These are phyloP conservation scores for Pseudogymnoascus sp. DNA, from an alignment of 2,329 filamentous ascomycete genomes.

Conservation along the genomic window DNA sequence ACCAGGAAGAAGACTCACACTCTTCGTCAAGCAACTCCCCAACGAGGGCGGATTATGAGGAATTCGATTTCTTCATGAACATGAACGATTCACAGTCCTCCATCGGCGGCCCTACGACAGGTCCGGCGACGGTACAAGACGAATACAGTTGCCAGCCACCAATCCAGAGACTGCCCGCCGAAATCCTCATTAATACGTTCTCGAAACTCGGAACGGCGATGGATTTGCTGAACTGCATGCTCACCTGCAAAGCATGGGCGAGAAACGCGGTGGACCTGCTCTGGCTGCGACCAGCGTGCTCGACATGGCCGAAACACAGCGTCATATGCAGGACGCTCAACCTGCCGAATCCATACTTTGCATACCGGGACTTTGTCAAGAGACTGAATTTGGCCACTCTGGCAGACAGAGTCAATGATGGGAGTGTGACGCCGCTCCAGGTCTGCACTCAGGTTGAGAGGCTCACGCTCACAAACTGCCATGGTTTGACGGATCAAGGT, in stretches of 20 bases:
- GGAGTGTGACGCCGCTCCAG: conserved; percentile 74
- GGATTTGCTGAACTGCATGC: conserved; percentile 82
- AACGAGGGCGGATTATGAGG: conserved; percentile 72
- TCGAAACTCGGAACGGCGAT: conserved; percentile 67
- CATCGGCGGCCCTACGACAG: conserved; percentile 70
- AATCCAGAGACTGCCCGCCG: conserved; percentile 79
- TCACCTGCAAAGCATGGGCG: conserved; percentile 92
- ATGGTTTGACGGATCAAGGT: conserved; percentile 74
- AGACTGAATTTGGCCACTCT: conserved; percentile 82
- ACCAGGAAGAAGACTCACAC: conserved; percentile 28
- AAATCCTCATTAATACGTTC: conserved; percentile 92
- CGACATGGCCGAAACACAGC: conserved; percentile 73
- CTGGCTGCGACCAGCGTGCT: conserved; percentile 91
- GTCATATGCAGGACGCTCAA: conserved; percentile 75
- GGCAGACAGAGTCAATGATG: conserved; percentile 72
- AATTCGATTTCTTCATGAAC: conserved; percentile 85
- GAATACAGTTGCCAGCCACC: conserved; percentile 63
- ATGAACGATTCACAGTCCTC: conserved; percentile 93
- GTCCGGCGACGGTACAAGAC: conserved; percentile 64
- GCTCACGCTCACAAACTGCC: conserved; percentile 86
- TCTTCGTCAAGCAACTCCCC: conserved; percentile 63
- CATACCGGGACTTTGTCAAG: conserved; percentile 85
- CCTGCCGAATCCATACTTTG: conserved; percentile 70
- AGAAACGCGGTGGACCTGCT: conserved; percentile 85
- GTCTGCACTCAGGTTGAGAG: conserved; percentile 89